Evolutionary conservation across 2,329 filamentous ascomycete genomes (phyloP), one percentile per base, ranked within the genome.

Genomic region (Ophiostoma sp.): DNA sequence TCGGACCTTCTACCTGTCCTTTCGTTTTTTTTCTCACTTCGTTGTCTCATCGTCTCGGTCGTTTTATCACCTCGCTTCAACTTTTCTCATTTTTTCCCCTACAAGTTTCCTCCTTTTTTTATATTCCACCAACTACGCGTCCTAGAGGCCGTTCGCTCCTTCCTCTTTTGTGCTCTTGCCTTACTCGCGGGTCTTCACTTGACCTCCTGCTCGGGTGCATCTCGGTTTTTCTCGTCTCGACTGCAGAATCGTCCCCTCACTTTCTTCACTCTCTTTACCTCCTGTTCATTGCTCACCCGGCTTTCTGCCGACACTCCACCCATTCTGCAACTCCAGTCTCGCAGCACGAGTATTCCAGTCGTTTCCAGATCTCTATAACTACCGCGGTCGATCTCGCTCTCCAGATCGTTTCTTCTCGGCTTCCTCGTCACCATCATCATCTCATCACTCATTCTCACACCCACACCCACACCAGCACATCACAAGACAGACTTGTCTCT

Each of bases 131-230:
- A 27, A 64, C 52, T 31, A 70, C 27, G 35, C 15, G 15, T 68
- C 65, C 48, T 54, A 13, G 67, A 68, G 54, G 23, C 15, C 66
- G 36, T 62, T 65, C 68, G 62, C 68, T 69, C 70, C 67, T 69
- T 71, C 67, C 68, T 67, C 36, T 69, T 72, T 67, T 35, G 67
- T 70, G 64, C 60, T 62, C 48, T 27, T 70, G 48, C 65, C 60
- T 10, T 57, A n/a, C 23, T 57, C 52, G 52, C n/a, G 17, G 31
- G 41, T 35, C 60, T 72, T 20, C 62, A n/a, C 41, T 60, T 33
- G 67, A 68, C 52, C 60, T 3, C 31, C 65, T 41, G 27, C 57
- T 70, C 68, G 64, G 67, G 57, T 67, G 52, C 68, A 68, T 68
- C 69, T 70, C 71, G 70, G 70, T 69, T 44, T 41, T 41, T 70